A percentile compares a stretch with the other conserved stretches of the same genome.
These are phyloP conservation scores for Sisymbrium irio DNA, from an alignment of 345 rosid genomes.

Conservation along the genomic window DNA sequence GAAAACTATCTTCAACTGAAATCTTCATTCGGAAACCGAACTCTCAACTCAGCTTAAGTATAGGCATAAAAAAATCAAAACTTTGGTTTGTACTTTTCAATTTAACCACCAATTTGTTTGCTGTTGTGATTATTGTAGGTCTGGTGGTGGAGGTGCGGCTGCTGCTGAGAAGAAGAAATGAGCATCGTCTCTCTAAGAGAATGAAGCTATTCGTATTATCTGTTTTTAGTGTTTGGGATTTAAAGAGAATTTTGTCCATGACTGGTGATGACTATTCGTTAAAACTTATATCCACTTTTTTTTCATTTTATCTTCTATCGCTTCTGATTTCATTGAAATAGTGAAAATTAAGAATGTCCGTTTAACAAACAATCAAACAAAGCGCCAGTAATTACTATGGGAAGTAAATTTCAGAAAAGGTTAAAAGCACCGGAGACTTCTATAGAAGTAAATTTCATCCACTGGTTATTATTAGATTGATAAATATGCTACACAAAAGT, in stretches of 20 bases:
- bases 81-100: too few relatives aligned
- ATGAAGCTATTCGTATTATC: background rate
- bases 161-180: constrained; percentile 35
- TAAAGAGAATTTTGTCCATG: background rate
- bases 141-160: constrained; percentile 42
- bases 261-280: constrained; percentile 1
- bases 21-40: background rate
- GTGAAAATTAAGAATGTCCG: background rate
- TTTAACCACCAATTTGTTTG: too few relatives aligned
- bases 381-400: too few relatives aligned
- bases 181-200: background rate
- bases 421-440: too few relatives aligned
- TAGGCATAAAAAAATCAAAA: too few relatives aligned
- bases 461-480: too few relatives aligned
- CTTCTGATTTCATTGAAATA: background rate
- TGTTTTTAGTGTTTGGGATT: constrained; percentile 8
- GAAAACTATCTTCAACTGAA: background rate
- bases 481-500: too few relatives aligned
- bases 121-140: constrained; percentile 16
- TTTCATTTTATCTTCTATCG: background rate
- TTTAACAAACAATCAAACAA: background rate
- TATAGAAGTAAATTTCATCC: too few relatives aligned
- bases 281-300: background rate
- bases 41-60: background rate
- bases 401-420: too few relatives aligned